Conservation (phyloP, 1,284 basidiomycete species). For the Sutorius eximius region DNA sequence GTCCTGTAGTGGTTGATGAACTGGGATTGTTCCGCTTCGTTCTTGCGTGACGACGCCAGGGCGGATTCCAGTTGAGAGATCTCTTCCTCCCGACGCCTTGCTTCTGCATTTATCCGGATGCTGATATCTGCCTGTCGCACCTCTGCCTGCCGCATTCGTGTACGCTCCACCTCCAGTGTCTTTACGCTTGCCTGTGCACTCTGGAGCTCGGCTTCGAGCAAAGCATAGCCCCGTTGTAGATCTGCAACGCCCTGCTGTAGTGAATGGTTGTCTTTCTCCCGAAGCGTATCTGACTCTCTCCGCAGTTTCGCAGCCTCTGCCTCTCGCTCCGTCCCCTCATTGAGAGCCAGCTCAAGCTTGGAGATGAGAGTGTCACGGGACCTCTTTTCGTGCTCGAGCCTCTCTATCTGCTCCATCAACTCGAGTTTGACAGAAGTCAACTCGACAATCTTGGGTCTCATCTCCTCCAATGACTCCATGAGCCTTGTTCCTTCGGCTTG, state of each 20-base stretch:
- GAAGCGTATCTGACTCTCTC: slow-evolving; percentile 41
- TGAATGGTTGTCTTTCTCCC: slow-evolving; percentile 52
- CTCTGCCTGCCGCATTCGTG: slow-evolving; percentile 53
- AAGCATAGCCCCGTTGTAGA: slow-evolving; percentile 59
- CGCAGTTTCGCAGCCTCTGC: slow-evolving; percentile 46
- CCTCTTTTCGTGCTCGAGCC: slow-evolving; percentile 52
- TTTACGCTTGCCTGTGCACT: slow-evolving; percentile 49
- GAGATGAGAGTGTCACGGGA: slow-evolving; percentile 58
- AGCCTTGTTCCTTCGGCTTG: slow-evolving; percentile 71
- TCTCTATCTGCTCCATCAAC: slow-evolving; percentile 60
- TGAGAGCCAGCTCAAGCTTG: slow-evolving; percentile 58
- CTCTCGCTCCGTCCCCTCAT: slow-evolving; percentile 51
- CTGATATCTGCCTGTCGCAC: slow-evolving; percentile 43
- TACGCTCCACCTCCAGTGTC: slow-evolving; percentile 59
- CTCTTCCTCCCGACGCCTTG: slow-evolving; percentile 51
- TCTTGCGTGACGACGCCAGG: slow-evolving; percentile 27
- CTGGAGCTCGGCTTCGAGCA: slow-evolving; percentile 64
- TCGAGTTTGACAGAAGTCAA: slow-evolving; percentile 69
- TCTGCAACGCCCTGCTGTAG: slow-evolving; percentile 52
- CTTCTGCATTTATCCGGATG: slow-evolving; percentile 30
- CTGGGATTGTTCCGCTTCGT: slow-evolving; percentile 57
- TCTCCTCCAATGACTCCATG: slow-evolving; percentile 76
- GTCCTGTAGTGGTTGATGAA: slow-evolving; percentile 61
- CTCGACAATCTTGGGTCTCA: slow-evolving; percentile 81
- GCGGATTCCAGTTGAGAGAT: slow-evolving; percentile 40